Percentiles rank a stretch among this genome's conserved stretches.
phyloP scores from a whole-genome alignment of 352 stramenopile species.

The Blastocystis sp. region DNA sequence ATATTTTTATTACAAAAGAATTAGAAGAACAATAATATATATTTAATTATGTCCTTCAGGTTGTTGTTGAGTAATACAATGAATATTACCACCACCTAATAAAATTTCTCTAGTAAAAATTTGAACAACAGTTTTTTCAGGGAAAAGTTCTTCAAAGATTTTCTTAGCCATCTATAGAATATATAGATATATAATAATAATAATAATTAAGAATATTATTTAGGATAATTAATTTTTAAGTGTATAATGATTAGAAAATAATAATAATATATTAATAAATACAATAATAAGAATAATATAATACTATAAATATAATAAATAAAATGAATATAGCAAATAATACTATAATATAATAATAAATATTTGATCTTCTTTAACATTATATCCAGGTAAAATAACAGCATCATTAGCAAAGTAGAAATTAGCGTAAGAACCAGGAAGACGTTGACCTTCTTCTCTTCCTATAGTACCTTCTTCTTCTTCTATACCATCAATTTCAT shows the following conservation, averaged over 20 bases:
- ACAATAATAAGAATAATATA: no score
- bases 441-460: constrained; percentile 41
- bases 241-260: constrained; percentile 1
- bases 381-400: constrained; percentile 49
- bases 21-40: background rate
- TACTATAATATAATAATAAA: constrained; percentile 43
- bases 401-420: constrained; percentile 53
- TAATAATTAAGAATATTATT: no score
- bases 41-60: constrained; percentile 16
- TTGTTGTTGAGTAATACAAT: constrained; percentile 54
- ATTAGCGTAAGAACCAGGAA: constrained; percentile 53
- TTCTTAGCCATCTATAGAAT: constrained; percentile 10
- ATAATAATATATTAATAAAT: constrained; percentile 11
- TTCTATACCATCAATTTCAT: background rate
- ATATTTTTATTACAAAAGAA: no score
- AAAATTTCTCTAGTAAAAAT: constrained; percentile 48
- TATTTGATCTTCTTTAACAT: constrained; percentile 43
- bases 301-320: no score
- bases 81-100: constrained; percentile 53
- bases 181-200: no score
- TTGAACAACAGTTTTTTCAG: constrained; percentile 45
- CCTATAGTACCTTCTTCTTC: constrained; percentile 37
- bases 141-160: constrained; percentile 44
- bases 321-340: no score
- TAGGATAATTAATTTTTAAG: background rate